These are phyloP conservation scores for Starmerella cellae DNA, from an alignment of 805 yeast species.

Conservation along the genomic window DNA sequence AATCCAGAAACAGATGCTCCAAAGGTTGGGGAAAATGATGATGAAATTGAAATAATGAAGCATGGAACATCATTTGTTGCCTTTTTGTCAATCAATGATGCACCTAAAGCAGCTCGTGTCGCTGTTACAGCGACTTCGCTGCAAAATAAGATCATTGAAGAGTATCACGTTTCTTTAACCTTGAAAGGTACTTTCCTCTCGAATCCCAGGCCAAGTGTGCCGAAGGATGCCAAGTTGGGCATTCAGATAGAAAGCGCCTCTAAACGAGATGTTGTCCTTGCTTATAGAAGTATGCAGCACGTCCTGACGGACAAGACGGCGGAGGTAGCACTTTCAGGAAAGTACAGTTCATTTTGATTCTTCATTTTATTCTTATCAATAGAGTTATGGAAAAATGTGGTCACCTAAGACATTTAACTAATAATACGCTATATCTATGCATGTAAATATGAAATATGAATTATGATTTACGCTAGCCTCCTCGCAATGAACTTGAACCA, in stretches of 20 bases:
- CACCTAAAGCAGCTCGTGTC: conserved; percentile 41
- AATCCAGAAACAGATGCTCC: no score
- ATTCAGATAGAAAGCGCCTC: conserved; percentile 64
- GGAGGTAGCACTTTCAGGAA: background rate
- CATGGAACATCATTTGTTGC: conserved; percentile 39
- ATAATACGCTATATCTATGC: no score
- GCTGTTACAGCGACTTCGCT: conserved; percentile 18
- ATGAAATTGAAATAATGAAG: conserved; percentile 1
- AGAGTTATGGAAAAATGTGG: background rate
- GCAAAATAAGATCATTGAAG: conserved; percentile 10
- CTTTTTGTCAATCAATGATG: conserved; percentile 63
- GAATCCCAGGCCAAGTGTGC: conserved; percentile 29
- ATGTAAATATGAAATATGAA: no score
- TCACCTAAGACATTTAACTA: no score
- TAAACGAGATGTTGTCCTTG: conserved; percentile 36
- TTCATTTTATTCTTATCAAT: no score
- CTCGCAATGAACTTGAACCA: no score
- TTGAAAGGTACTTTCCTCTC: conserved; percentile 69
- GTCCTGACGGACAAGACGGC: conserved; percentile 2
- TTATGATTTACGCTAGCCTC: no score
- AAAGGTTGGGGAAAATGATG: background rate
- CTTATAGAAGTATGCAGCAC: conserved; percentile 12
- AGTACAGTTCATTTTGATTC: no score
- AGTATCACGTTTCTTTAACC: conserved; percentile 51
- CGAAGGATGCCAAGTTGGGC: conserved; percentile 42